Evolutionary conservation across 2,329 filamentous ascomycete genomes (phyloP), one percentile per base, ranked within the genome.

Genomic region (Cladophialophora chaetospira): DNA sequence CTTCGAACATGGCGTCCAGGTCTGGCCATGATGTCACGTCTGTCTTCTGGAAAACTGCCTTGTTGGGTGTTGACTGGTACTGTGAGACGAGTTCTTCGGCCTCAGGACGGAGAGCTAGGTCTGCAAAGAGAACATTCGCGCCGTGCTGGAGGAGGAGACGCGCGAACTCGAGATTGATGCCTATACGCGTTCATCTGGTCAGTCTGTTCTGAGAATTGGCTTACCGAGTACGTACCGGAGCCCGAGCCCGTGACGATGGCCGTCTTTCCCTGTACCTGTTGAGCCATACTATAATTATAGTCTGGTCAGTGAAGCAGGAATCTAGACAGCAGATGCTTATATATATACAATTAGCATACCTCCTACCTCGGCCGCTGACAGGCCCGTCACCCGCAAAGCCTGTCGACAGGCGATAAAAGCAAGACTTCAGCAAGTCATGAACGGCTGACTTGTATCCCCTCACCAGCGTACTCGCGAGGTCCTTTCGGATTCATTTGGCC

Each of bases 161-260:
- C 25, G 74, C 73, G 53, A 78, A 78, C 46, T 70, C 68, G 33
- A 78, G 66, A 60, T 78, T 78, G 52, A 79, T 79, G 13, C 76
- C 76, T 78, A 15, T 49, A 28, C 15, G 11, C 5, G 26, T 33
- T 15, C 6, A 3, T 43, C 10, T 47, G 26, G 50, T 42, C 58
- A 26, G 36, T 47, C 10, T 11, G n/a, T n/a, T n/a, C n/a, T n/a
- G n/a, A 4, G 15, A 10, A 6, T 50, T 4, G 33, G 25, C 15
- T 43, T 9, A 21, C 26, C 10, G 36, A 23, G 25, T 19, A 67
- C 68, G 58, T 67, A 77, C 79, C 80, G 44, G 79, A 82, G 23
- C 80, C 80, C 35, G 78, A 80, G 28, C 80, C 80, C 9, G 80
- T 83, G 26, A 83, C 70, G 44, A 83, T 79, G 10, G 80, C 80